Conservation (phyloP, 768 basidiomycete species). For the Podaxis sp. region DNA sequence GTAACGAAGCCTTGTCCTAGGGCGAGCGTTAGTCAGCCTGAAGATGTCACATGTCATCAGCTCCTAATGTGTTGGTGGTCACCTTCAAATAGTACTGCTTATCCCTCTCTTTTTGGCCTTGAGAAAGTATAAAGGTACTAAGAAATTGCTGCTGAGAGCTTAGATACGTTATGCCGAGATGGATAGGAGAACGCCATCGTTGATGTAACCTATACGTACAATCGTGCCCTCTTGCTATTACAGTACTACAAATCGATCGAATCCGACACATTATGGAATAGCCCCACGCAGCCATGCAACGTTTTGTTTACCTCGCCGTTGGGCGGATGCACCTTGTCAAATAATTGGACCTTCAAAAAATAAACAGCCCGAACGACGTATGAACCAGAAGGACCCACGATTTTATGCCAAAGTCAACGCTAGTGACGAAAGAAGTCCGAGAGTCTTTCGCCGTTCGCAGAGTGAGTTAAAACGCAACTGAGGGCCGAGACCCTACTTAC, state of each 20-base stretch:
- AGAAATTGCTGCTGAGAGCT: no score
- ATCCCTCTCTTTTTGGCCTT: no score
- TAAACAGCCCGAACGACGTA: neutral
- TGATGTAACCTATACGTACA: neutral
- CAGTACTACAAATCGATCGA: neutral
- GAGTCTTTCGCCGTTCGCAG: neutral
- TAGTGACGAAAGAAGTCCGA: slow-evolving; percentile 2
- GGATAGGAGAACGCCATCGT: slow-evolving; percentile 15
- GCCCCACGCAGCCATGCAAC: no score
- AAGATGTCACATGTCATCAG: no score
- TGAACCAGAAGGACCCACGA: neutral
- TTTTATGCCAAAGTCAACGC: slow-evolving; percentile 5
- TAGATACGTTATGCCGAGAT: slow-evolving; percentile 20
- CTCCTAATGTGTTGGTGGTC: no score
- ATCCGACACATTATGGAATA: neutral
- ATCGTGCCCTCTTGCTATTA: neutral
- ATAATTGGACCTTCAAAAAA: neutral
- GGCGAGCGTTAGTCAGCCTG: no score
- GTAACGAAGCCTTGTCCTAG: neutral
- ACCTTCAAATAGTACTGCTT: no score
- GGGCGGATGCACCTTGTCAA: neutral
- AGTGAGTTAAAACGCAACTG: neutral
- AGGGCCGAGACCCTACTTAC: neutral
- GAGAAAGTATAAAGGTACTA: no score
- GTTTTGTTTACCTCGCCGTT: neutral